Percentiles rank a stretch among this genome's conserved stretches.
These are phyloP conservation scores for Solanum chmielewskii DNA, from an alignment of 257 asterid genomes.

Conservation along the genomic window DNA sequence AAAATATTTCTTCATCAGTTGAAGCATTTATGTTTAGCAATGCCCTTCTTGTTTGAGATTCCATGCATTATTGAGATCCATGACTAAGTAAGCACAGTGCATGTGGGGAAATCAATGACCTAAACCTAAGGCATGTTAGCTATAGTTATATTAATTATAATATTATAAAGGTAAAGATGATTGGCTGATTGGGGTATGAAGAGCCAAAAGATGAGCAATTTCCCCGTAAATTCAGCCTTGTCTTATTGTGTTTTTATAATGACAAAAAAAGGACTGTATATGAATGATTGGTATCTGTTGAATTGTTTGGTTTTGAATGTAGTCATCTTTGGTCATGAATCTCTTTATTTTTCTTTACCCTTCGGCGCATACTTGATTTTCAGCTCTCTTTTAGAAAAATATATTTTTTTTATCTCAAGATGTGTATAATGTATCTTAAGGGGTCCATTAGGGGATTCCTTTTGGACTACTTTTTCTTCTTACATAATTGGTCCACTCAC, in stretches of 20 bases:
- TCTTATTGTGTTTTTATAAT: neutral
- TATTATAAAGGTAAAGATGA: slow-evolving; percentile 24
- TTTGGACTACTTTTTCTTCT: neutral
- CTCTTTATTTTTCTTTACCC: neutral
- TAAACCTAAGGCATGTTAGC: neutral
- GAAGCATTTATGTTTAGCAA: neutral
- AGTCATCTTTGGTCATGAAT: neutral
- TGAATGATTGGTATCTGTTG: slow-evolving; percentile 8
- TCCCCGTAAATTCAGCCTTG: slow-evolving; percentile 45
- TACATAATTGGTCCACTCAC: neutral
- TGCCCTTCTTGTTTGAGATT: neutral
- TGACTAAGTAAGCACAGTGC: neutral
- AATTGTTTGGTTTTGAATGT: neutral
- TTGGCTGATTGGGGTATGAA: slow-evolving; percentile 22
- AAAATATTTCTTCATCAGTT: neutral
- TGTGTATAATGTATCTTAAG: neutral
- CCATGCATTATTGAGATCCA: neutral
- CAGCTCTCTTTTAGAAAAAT: neutral
- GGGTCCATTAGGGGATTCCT: neutral
- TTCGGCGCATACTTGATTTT: neutral
- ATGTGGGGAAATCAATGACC: neutral
- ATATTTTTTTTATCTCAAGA: neutral
- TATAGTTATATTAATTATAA: slow-evolving; percentile 9
- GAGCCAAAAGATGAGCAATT: slow-evolving; percentile 17
- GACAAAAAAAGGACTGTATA: neutral